Percentiles rank a stretch among this genome's conserved stretches.
These are phyloP conservation scores for Plasmopara viticola DNA, from an alignment of 352 stramenopile genomes.

Conservation along the genomic window DNA sequence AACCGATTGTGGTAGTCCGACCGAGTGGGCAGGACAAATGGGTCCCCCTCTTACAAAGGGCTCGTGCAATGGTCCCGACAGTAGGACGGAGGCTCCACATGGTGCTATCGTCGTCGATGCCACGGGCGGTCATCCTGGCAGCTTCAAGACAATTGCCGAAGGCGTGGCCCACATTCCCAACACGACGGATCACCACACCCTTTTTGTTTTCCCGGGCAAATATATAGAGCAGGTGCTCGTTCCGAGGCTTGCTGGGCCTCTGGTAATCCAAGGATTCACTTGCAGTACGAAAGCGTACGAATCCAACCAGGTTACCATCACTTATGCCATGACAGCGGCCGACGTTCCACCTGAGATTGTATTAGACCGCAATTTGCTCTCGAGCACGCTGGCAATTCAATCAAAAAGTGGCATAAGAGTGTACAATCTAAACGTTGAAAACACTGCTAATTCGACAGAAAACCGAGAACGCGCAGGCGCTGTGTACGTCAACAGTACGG, in stretches of 20 bases:
- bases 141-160: conserved; percentile 8
- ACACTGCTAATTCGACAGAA: conserved; percentile 1
- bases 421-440: conserved; percentile 18
- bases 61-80: conserved; percentile 1
- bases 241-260: not conserved
- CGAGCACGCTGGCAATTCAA: not conserved
- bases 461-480: conserved; percentile 9
- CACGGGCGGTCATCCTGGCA: conserved; percentile 5
- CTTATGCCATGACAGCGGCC: conserved; percentile 1
- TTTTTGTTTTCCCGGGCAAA: conserved; percentile 8
- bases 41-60: no score
- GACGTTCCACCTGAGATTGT: not conserved
- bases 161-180: conserved; percentile 8
- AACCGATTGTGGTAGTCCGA: not conserved
- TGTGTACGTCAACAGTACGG: conserved; percentile 4
- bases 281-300: conserved; percentile 1
- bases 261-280: conserved; percentile 4
- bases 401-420: conserved; percentile 5
- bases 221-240: conserved; percentile 7
- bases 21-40: not conserved
- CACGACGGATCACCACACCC: conserved; percentile 4
- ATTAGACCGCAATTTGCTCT: not conserved
- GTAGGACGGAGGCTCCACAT: conserved; percentile 1
- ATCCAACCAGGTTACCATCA: conserved; percentile 6
- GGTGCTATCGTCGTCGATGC: conserved; percentile 12